Evolutionary conservation across 371 early-diverging fungal genomes (phyloP), one percentile per base, ranked within the genome.

Genomic region (Rhizopus arrhizus): DNA sequence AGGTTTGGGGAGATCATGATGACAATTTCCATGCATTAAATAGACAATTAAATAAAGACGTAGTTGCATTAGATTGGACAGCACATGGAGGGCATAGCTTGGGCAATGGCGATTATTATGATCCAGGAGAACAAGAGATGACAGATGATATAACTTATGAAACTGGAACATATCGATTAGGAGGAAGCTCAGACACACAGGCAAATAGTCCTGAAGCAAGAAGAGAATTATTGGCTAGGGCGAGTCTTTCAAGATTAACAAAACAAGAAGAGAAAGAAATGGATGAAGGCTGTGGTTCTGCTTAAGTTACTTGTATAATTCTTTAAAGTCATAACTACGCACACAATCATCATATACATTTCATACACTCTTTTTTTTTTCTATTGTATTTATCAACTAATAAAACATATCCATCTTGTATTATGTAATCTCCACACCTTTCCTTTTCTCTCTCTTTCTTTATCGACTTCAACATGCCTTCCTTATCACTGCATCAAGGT

Each of bases 1-100:
- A 73, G 83, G 83, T 91, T n/a, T 88, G 87, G 81, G 62, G 77
- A 12, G 92, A 86, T 8, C 96, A 96, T 52, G 92, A 92, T 64
- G 86, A 85, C 12, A 76, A 85, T 31, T 96, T 96, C 66, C 92
- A 92, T 70, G 77, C 78, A 5, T 75, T 96, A 7, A 90, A 93
- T 62, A 79, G 93, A 47, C 82, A 89, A 60, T 77, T 92, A 16
- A 92, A 90, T 61, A 82, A 83, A 61, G 91, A 93, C 55, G 87
- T 88, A 0, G 74, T 86, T 11, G 70, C 70, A 28, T 58, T 89
- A 50, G 86, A 89, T 56, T 87, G 88, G 87, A 85, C 85, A 13
- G 77, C 77, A 3, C 74, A 78, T 53, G 75, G 83, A 3, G 89
- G 84, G 1, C 73, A 70, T 22, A 56, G 58, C 8, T 53, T 85